A percentile compares a stretch with the other conserved stretches of the same genome.
Conservation (phyloP, 768 basidiomycete genomes). For the Xanthoconium stramineum region DNA sequence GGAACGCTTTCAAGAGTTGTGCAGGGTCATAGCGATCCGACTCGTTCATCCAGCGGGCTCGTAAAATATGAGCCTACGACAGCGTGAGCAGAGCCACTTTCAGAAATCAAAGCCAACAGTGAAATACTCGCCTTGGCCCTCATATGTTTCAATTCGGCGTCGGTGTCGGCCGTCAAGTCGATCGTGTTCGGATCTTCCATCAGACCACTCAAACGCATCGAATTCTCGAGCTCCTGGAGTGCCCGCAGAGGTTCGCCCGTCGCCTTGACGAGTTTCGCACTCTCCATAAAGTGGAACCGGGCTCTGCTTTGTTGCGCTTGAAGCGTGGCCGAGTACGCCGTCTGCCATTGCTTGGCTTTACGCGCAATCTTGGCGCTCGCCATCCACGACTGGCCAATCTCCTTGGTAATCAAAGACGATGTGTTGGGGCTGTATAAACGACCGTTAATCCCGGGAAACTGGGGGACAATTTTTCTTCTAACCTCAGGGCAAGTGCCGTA, state of each 20-base stretch:
- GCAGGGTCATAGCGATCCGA: conserved; percentile 74
- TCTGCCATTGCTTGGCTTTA: conserved; percentile 94
- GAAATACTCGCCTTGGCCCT: conserved; percentile 62
- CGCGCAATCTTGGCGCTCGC: conserved; percentile 93
- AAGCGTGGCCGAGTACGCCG: conserved; percentile 91
- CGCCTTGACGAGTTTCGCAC: conserved; percentile 79
- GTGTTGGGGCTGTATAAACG: conserved; percentile 14
- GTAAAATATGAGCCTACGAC: conserved; percentile 67
- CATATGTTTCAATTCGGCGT: conserved; percentile 47
- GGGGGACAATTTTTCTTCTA: conserved; percentile 20
- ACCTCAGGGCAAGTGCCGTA: conserved; percentile 77
- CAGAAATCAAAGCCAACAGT: neutral
- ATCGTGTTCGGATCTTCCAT: conserved; percentile 44
- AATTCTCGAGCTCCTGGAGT: conserved; percentile 80
- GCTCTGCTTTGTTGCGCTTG: conserved; percentile 78
- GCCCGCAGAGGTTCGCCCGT: conserved; percentile 82
- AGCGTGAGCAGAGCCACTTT: neutral
- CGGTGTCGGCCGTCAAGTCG: conserved; percentile 54
- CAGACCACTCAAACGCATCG: conserved; percentile 54
- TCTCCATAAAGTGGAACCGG: conserved; percentile 82
- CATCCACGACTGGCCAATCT: conserved; percentile 86
- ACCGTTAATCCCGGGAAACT: conserved; percentile 8
- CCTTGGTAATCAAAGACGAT: conserved; percentile 42
- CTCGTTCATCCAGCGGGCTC: conserved; percentile 92
- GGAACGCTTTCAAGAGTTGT: conserved; percentile 58